Percentiles rank a stretch among this genome's conserved stretches.
Conservation (phyloP, 257 asterid genomes). For the Scutellaria baicalensis region DNA sequence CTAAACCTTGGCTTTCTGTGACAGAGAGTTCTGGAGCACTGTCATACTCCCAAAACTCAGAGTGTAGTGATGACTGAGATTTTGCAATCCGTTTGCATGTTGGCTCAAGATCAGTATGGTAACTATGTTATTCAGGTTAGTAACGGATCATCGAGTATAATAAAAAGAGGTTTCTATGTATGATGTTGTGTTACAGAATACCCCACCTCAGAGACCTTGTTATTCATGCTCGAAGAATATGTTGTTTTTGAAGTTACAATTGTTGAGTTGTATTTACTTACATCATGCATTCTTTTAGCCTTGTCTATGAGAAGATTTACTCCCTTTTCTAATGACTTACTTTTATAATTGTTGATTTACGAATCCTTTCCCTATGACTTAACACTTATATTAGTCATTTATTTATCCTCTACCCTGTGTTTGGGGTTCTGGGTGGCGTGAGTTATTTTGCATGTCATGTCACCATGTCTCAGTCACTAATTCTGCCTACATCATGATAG, state of each 20-base stretch:
- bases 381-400: background rate
- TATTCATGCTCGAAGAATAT: background rate
- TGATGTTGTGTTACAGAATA: background rate
- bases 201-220: background rate
- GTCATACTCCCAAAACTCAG: slow-evolving; percentile 53
- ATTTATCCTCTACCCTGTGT: background rate
- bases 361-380: background rate
- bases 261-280: background rate
- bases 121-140: slow-evolving; percentile 84
- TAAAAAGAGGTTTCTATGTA: background rate
- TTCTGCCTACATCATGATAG: slow-evolving; percentile 25
- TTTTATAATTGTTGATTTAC: background rate
- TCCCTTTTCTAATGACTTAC: background rate
- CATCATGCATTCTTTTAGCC: background rate
- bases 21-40: slow-evolving; percentile 81
- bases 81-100: slow-evolving; percentile 52
- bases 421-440: background rate
- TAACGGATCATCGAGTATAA: background rate
- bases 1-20: slow-evolving; percentile 14
- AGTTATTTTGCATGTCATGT: too few species aligned
- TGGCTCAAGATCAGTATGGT: slow-evolving; percentile 86
- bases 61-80: slow-evolving; percentile 64
- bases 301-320: too few species aligned
- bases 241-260: background rate
- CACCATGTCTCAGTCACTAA: background rate